Conservation (phyloP, 1,284 basidiomycete genomes). For the Trichosporon coremiiforme region DNA sequence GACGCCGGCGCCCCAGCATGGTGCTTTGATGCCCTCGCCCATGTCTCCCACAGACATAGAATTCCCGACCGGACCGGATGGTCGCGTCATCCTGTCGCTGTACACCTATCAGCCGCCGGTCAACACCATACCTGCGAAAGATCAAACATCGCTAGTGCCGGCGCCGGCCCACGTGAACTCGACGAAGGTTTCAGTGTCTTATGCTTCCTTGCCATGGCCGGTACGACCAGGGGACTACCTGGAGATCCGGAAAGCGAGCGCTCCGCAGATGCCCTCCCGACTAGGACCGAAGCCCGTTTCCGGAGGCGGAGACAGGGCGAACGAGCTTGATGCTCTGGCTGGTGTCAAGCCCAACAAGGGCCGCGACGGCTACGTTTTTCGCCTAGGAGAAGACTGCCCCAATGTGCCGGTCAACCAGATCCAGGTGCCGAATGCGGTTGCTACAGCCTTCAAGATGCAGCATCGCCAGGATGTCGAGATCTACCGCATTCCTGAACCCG, state of each 20-base stretch:
- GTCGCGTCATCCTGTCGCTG: constrained; percentile 30
- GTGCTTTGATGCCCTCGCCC: background rate
- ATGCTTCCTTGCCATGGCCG: constrained; percentile 45
- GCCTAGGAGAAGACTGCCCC: constrained; percentile 44
- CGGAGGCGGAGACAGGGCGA: background rate
- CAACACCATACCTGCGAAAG: background rate
- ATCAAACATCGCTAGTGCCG: background rate
- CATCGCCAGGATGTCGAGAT: constrained; percentile 55
- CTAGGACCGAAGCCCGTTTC: constrained; percentile 3
- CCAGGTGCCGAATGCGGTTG: constrained; percentile 50
- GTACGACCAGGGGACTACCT: constrained; percentile 49
- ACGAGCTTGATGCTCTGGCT: constrained; percentile 42
- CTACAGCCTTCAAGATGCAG: constrained; percentile 52
- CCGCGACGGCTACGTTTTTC: constrained; percentile 49
- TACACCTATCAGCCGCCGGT: constrained; percentile 47
- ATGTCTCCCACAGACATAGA: constrained; percentile 13
- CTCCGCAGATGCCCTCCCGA: background rate
- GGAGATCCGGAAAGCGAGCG: constrained; percentile 43
- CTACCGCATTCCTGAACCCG: constrained; percentile 55
- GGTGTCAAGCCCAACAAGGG: constrained; percentile 41
- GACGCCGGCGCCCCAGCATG: constrained; percentile 19
- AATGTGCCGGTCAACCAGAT: constrained; percentile 47
- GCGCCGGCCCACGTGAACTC: background rate
- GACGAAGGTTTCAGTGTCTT: constrained; percentile 37
- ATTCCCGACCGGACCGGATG: background rate